Percentiles rank a stretch among this genome's conserved stretches.
Conservation (phyloP, 2,329 filamentous ascomycete species). For the Colletotrichum coccodes region DNA sequence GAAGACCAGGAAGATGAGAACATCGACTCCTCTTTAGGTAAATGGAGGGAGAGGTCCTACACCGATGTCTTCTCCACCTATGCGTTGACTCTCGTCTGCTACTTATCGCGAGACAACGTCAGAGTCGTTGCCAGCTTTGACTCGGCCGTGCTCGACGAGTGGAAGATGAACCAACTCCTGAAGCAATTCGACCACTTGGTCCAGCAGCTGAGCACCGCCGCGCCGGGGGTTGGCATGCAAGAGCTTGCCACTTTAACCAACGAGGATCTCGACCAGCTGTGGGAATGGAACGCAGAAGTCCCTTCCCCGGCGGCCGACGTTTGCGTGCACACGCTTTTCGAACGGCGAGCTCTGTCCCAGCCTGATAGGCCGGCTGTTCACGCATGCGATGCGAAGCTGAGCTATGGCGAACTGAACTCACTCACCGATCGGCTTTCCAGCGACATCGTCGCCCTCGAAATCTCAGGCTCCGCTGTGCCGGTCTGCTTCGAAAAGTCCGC, state of each 20-base stretch:
- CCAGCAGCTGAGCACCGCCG: neutral
- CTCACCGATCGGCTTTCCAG: constrained; percentile 16
- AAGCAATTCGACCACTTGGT: neutral
- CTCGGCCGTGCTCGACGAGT: neutral
- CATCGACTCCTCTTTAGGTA: neutral
- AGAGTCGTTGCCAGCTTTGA: constrained; percentile 12
- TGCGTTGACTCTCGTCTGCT: neutral
- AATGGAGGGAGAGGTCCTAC: neutral
- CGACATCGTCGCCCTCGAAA: neutral
- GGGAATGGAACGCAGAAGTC: neutral
- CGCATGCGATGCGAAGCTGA: constrained; percentile 44
- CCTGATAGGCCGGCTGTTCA: constrained; percentile 31
- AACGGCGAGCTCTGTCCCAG: neutral
- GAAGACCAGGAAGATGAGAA: neutral
- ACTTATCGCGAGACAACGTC: neutral
- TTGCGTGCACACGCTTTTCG: neutral
- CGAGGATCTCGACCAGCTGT: neutral
- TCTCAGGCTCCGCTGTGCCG: neutral
- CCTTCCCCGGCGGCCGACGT: neutral
- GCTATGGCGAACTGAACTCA: constrained; percentile 38
- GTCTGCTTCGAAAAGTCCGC: constrained; percentile 9
- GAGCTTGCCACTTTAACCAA: neutral
- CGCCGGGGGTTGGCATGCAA: neutral
- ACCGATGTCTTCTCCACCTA: neutral
- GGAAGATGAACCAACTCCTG: neutral